Evolutionary conservation across 2,329 filamentous ascomycete species (phyloP), one percentile per base, ranked within the genome.

Genomic region (Sphaerulina musiva): DNA sequence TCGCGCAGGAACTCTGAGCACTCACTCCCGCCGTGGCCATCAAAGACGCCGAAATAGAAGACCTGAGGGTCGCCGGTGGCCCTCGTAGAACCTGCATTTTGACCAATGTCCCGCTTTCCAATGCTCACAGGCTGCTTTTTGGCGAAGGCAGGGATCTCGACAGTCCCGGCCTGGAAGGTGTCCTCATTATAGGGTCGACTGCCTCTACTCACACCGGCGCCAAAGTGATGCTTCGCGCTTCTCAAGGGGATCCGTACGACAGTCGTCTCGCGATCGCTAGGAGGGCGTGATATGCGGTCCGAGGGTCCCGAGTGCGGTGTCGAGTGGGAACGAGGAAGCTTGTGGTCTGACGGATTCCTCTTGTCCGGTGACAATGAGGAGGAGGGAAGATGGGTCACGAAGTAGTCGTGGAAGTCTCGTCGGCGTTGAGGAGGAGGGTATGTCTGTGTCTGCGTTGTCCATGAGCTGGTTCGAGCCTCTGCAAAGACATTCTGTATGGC

Each of bases 31-130:
- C 93, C 93, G 73, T 98, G 93, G 2, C 93, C 93, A 71, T 98
- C 93, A 66, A 97, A 98, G 1, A 97, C 84, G 1, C 82, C 91
- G 77, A 96, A 98, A 71, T 97, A 98, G 72, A 98, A 98, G 34
- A 97, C 85, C 69, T 97, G 92, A 1, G 92, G 92, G 67, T 97
- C 92, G 2, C 92, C 92, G 59, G 82, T 87, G 1, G 87, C 82
- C 60, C 85, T 87, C 54, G 88, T 87, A 5, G 89, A 88, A 8
- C 82, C 58, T 76, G 64, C 59, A 39, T 63, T 60, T 43, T 60
- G 59, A 51, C 56, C 53, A 55, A 62, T 58, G 62, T 68, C 57
- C 46, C 53, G 59, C 58, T 68, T 54, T 32, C 72, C 62, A 56
- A 84, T 64, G 26, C 79, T 82, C 43, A 88, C 79, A 10, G 92